Percentiles rank a stretch among this genome's conserved stretches.
These are phyloP conservation scores for Solanum gandarillasii DNA, from an alignment of 257 asterid species.

Conservation along the genomic window DNA sequence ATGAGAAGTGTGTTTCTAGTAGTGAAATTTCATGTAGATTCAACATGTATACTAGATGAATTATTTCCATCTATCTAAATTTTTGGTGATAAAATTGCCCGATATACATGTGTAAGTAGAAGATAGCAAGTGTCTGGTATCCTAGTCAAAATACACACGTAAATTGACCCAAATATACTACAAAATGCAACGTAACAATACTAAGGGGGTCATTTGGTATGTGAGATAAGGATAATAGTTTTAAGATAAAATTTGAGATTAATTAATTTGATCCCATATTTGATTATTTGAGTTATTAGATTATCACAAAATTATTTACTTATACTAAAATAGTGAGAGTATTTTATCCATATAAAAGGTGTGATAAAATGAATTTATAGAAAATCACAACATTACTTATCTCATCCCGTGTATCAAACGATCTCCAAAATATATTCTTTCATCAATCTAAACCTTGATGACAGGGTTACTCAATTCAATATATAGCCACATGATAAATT, in stretches of 20 bases:
- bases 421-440: no score
- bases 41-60: neutral
- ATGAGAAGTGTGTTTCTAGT: neutral
- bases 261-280: neutral
- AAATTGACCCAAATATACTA: neutral
- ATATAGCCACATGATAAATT: neutral
- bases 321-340: neutral
- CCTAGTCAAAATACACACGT: neutral
- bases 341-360: neutral
- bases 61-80: neutral
- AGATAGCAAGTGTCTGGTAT: neutral
- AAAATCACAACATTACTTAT: neutral
- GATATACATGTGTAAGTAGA: neutral
- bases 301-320: neutral
- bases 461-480: neutral
- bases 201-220: neutral
- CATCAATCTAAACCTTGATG: neutral
- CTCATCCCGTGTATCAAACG: neutral
- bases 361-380: neutral
- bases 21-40: neutral
- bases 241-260: neutral
- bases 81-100: neutral
- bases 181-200: neutral
- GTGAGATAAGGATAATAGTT: no score
- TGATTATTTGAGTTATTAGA: no score